Evolutionary conservation across 192 early-diverging fungal genomes (phyloP).

Genomic region (Phlyctochytrium arcticum): DNA sequence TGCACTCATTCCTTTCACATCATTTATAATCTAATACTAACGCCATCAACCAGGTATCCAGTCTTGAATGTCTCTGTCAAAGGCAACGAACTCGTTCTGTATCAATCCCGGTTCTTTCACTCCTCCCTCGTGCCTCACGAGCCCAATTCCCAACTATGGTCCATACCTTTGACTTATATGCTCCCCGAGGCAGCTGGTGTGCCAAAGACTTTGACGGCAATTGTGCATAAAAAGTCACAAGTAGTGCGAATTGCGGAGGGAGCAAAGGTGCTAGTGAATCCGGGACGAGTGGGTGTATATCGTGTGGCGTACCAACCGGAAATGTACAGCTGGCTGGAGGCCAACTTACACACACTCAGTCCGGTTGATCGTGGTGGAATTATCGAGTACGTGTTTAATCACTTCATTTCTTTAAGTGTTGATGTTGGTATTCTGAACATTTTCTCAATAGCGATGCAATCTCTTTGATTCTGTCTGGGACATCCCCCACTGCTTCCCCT

Average conservation of each 20-base stretch:
- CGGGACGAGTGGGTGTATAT: constrained; percentile 26
- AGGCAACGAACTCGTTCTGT: no score
- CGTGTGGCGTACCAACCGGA: constrained; percentile 11
- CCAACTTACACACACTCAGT: not conserved
- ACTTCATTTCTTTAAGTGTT: not conserved
- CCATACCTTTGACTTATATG: constrained; percentile 6
- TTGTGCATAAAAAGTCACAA: no score
- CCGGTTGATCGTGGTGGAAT: constrained; percentile 27
- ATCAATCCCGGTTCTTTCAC: no score
- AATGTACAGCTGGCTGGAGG: constrained; percentile 9
- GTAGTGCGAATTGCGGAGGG: no score
- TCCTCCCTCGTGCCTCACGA: no score
- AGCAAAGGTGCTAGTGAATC: constrained; percentile 27
- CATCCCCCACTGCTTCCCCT: not conserved
- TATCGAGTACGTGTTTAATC: constrained; percentile 1
- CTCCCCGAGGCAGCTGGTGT: no score
- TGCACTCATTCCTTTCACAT: no score
- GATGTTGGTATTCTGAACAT: not conserved
- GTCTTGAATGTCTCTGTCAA: no score
- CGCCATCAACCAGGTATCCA: no score
- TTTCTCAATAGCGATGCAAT: not conserved
- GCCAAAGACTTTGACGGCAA: no score
- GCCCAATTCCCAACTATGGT: not conserved
- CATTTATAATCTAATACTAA: no score
- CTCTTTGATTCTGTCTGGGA: not conserved